Percentiles rank a stretch among this genome's conserved stretches.
Conservation (phyloP, 2,329 filamentous ascomycete species). For the Chalaropsis ovoidea region DNA sequence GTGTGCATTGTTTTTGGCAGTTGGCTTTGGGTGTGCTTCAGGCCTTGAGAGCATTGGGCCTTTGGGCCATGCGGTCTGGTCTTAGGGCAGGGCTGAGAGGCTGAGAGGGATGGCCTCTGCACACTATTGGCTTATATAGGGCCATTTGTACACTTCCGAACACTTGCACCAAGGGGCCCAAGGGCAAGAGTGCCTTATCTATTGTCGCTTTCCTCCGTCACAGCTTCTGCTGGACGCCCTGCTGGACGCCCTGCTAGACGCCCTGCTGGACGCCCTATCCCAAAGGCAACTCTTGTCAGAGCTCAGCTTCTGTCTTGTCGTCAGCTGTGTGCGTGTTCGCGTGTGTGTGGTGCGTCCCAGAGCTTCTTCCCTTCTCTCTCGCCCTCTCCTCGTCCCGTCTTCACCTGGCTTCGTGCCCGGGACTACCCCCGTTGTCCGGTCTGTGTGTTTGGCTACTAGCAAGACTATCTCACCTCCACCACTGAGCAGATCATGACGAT, state of each 20-base stretch:
- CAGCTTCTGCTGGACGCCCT: background rate
- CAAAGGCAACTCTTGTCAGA: too few relatives aligned
- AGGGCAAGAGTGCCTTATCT: background rate
- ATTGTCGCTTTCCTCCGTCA: background rate
- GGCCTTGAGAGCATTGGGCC: background rate
- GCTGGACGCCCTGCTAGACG: background rate
- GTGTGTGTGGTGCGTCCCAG: too few relatives aligned
- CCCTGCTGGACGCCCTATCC: too few relatives aligned
- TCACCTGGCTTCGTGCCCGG: too few relatives aligned
- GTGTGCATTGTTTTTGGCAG: background rate
- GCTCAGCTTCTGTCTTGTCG: too few relatives aligned
- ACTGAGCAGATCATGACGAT: too few relatives aligned
- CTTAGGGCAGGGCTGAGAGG: background rate
- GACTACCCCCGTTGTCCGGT: too few relatives aligned
- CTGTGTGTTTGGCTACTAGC: too few relatives aligned
- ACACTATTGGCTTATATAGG: slow-evolving; percentile 11
- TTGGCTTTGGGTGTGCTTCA: background rate
- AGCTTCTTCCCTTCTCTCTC: too few relatives aligned
- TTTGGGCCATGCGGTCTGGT: background rate
- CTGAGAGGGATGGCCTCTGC: background rate
- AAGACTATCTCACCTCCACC: too few relatives aligned
- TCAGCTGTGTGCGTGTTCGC: too few relatives aligned
- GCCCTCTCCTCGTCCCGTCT: too few relatives aligned
- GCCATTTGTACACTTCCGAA: background rate
- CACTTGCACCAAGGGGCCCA: background rate